Conservation (phyloP, 257 asterid species). For the Craterostigma plantagineum region DNA sequence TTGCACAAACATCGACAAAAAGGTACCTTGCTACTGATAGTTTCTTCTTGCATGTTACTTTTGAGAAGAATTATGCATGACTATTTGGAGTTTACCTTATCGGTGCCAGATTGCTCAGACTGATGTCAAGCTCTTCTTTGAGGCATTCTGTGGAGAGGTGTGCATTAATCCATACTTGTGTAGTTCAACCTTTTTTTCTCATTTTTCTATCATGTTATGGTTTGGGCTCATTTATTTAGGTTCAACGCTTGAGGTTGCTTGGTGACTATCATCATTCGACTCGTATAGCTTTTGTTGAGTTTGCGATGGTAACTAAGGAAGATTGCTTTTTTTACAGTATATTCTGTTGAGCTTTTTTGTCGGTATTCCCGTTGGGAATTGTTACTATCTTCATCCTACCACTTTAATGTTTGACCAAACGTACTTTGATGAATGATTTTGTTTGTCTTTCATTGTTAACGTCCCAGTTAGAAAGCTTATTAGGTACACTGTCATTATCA, state of each 20-base stretch:
- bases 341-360: slow-evolving; percentile 2
- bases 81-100: slow-evolving; percentile 1
- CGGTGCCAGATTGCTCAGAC: slow-evolving; percentile 39
- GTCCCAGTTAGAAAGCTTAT: too few species aligned
- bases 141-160: slow-evolving; percentile 45
- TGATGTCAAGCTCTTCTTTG: slow-evolving; percentile 55
- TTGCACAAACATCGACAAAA: slow-evolving; percentile 60
- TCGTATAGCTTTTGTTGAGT: slow-evolving; percentile 94
- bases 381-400: too few species aligned
- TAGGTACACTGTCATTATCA: too few species aligned
- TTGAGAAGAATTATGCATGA: slow-evolving; percentile 5
- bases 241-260: slow-evolving; percentile 84
- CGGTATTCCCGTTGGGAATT: background rate
- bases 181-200: background rate
- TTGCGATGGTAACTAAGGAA: slow-evolving; percentile 59
- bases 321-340: slow-evolving; percentile 8
- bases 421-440: too few species aligned
- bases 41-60: slow-evolving; percentile 6
- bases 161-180: background rate
- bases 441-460: too few species aligned
- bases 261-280: slow-evolving; percentile 92
- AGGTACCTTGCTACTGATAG: slow-evolving; percentile 21
- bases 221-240: slow-evolving; percentile 39
- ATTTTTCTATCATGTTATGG: slow-evolving; percentile 9
- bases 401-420: too few species aligned